A percentile compares a stretch with the other conserved stretches of the same genome.
These are phyloP conservation scores for Vanrija sp. DNA, from an alignment of 1,284 basidiomycete genomes.

Conservation along the genomic window DNA sequence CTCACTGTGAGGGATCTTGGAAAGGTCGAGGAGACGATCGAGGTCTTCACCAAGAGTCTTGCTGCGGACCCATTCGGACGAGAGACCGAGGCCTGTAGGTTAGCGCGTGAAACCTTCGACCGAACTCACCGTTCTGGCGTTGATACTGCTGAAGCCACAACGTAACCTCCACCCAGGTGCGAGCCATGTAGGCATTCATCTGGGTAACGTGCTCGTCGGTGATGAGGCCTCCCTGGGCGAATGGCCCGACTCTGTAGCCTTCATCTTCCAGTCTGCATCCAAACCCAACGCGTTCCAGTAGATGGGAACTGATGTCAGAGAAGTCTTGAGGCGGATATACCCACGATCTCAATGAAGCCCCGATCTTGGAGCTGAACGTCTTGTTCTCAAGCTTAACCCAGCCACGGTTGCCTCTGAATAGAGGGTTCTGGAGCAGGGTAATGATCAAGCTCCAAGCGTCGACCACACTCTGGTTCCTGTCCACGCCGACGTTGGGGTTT, in stretches of 20 bases:
- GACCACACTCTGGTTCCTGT: slow-evolving; percentile 20
- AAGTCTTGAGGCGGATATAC: not conserved
- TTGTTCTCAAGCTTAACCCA: slow-evolving; percentile 38
- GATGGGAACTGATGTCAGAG: slow-evolving; percentile 20
- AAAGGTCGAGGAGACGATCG: slow-evolving; percentile 6
- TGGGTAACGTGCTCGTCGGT: slow-evolving; percentile 21
- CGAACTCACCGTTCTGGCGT: slow-evolving; percentile 17
- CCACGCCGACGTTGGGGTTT: slow-evolving; percentile 28
- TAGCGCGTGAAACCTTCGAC: not conserved
- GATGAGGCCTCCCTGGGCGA: slow-evolving; percentile 19
- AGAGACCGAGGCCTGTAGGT: not conserved
- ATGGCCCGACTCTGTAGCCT: slow-evolving; percentile 35
- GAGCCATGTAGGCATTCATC: slow-evolving; percentile 41
- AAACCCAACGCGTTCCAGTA: slow-evolving; percentile 39
- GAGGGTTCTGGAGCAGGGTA: slow-evolving; percentile 36
- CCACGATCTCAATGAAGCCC: slow-evolving; percentile 26
- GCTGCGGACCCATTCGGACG: slow-evolving; percentile 4
- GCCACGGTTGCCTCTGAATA: slow-evolving; percentile 39
- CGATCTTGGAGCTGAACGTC: slow-evolving; percentile 29
- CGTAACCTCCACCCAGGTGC: slow-evolving; percentile 39
- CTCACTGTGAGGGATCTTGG: slow-evolving; percentile 5
- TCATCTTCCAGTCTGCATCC: slow-evolving; percentile 33
- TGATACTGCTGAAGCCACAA: slow-evolving; percentile 23
- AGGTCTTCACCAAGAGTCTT: slow-evolving; percentile 17
- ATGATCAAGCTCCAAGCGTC: slow-evolving; percentile 32